Conservation (phyloP, 2,329 filamentous ascomycete genomes). For the Elsinoe necatrix region DNA sequence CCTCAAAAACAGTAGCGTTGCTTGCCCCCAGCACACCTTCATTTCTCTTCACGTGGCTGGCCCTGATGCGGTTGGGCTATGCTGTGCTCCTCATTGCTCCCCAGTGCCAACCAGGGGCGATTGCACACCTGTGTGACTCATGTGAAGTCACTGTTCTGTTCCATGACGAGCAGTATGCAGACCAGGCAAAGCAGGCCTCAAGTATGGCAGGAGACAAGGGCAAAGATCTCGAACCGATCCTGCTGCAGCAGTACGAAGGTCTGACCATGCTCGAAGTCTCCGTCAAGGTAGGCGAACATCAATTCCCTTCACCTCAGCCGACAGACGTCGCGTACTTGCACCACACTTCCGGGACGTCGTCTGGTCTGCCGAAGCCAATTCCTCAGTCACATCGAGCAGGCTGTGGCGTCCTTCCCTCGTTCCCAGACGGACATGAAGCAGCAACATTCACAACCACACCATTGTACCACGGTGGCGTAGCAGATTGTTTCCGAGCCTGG, state of each 20-base stretch:
- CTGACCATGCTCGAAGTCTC: conserved; percentile 7
- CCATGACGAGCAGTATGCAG: conserved; percentile 36
- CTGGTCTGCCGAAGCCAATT: conserved; percentile 55
- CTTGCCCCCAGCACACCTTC: conserved; percentile 49
- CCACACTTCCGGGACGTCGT: conserved; percentile 59
- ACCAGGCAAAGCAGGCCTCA: conserved; percentile 27
- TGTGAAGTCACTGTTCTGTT: conserved; percentile 40
- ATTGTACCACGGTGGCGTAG: conserved; percentile 56
- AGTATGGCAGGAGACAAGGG: conserved; percentile 19
- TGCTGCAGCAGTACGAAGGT: conserved; percentile 18
- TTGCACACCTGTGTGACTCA: conserved; percentile 45
- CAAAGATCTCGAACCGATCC: conserved; percentile 12
- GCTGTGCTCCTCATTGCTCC: conserved; percentile 51
- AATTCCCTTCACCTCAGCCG: conserved; percentile 21
- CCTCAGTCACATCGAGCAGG: conserved; percentile 49
- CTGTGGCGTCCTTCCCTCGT: conserved; percentile 46
- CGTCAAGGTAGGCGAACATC: neutral
- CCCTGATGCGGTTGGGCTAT: conserved; percentile 47
- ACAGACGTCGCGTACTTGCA: conserved; percentile 48
- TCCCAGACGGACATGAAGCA: conserved; percentile 30
- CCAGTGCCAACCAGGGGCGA: conserved; percentile 39
- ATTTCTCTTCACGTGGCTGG: conserved; percentile 54
- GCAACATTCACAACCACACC: conserved; percentile 59
- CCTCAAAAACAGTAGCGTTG: conserved; percentile 40
- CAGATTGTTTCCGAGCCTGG: conserved; percentile 56